Base-by-base conservation (phyloP, 2,329 filamentous ascomycete species). In the Capronia americana region DNA sequence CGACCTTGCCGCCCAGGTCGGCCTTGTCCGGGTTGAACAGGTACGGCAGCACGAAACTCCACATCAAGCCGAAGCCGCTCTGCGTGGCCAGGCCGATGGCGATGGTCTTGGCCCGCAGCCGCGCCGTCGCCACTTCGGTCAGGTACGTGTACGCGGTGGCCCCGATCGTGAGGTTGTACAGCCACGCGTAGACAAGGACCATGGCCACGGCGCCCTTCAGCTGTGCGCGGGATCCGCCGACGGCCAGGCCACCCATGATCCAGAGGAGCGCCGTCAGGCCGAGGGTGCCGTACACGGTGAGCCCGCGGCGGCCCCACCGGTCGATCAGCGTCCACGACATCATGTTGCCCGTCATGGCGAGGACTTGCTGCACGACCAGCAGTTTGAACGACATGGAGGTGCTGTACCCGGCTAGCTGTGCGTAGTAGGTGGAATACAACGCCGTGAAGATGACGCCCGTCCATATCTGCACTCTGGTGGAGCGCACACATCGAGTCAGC, bases 381-480 rank as follows among this genome's bases (percentile, higher is more conserved):
- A 81, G 72, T 60, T 73, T 76, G 73, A 81, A 81, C 58, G 74
- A 77, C 64, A 73, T 74, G 2, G 67, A 58, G 0, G 76, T 77
- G 50, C 73, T 75, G 67, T 77, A 81, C 8, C 80, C 80, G 10
- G 80, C 79, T 2, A 82, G 72, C 64, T 82, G 77, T 56, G 77
- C 73, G 69, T 81, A 82, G 71, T 82, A 82, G 2, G 79, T 81
- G n/a, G 73, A 72, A 66, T 82, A 82, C 6, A 72, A 69, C 1
- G 76, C 71, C 1, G 76, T 72, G 28, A 81, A 81, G 26, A 73
- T 68, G 28, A 79, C 74, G 7, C 78, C 79, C 2, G 72, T 73
- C 2, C 80, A 58, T 14, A 58, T 58, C 14, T 58, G 34, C 14
- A 58, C 56, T 7, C 56, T 58, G 32, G 7, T 12, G 32, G 32